These are phyloP conservation scores for Eutrema salsugineum DNA, from an alignment of 441 rosid species.

Conservation along the genomic window DNA sequence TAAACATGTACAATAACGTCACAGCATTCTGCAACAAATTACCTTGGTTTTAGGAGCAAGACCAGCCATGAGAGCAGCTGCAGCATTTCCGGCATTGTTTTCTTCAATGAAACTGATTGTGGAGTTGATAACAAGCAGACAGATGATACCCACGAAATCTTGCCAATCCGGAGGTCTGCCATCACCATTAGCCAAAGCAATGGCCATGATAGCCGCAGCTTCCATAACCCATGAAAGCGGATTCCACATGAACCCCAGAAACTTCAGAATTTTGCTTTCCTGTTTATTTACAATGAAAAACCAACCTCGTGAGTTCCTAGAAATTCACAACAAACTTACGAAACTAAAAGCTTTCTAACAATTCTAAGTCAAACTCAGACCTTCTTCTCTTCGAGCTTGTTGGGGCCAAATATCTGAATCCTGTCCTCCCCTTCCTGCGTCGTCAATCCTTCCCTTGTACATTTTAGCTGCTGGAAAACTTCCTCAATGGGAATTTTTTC, in stretches of 20 bases:
- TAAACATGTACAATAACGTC: neutral
- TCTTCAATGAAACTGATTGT: slow-evolving; percentile 96
- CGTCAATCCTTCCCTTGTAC: slow-evolving; percentile 46
- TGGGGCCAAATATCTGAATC: slow-evolving; percentile 49
- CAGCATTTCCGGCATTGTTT: slow-evolving; percentile 95
- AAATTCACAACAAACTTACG: neutral
- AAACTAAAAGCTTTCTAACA: neutral
- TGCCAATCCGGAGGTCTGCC: slow-evolving; percentile 93
- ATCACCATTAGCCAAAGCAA: slow-evolving; percentile 82
- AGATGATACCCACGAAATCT: slow-evolving; percentile 85
- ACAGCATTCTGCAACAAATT: neutral
- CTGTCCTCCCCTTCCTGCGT: slow-evolving; percentile 45
- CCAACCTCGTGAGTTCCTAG: slow-evolving; percentile 9
- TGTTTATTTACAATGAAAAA: slow-evolving; percentile 22
- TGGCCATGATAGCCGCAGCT: slow-evolving; percentile 91
- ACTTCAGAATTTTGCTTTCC: slow-evolving; percentile 93
- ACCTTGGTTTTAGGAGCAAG: slow-evolving; percentile 97
- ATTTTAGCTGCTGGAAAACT: slow-evolving; percentile 57
- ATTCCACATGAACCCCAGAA: slow-evolving; percentile 96
- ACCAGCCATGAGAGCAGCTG: slow-evolving; percentile 98
- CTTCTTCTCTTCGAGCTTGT: slow-evolving; percentile 61
- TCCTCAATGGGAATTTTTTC: slow-evolving; percentile 57
- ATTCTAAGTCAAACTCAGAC: slow-evolving; percentile 27
- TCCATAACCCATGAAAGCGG: slow-evolving; percentile 98
- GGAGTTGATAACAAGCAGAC: slow-evolving; percentile 87